These are phyloP conservation scores for Bruguiera parviflora DNA, from an alignment of 345 rosid genomes.

Conservation along the genomic window DNA sequence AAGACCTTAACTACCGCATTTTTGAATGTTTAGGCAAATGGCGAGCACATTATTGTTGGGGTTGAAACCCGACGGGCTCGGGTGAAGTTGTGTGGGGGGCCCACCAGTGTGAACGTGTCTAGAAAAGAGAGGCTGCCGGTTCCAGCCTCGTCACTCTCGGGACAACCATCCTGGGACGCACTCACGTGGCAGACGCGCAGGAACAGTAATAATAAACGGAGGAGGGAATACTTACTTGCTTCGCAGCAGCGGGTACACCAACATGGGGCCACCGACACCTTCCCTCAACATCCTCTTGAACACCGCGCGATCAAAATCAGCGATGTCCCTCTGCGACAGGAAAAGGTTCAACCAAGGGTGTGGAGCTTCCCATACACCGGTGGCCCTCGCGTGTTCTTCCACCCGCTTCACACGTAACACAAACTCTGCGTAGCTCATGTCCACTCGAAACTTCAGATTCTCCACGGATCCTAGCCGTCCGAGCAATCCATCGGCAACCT, in stretches of 20 bases:
- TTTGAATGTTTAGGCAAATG: no score
- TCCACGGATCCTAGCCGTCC: constrained; percentile 47
- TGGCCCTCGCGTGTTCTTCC: constrained; percentile 57
- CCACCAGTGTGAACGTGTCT: no score
- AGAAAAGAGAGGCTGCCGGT: no score
- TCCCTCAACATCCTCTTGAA: constrained; percentile 57
- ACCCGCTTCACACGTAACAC: constrained; percentile 59
- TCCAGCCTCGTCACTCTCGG: no score
- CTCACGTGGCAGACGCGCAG: constrained; percentile 35
- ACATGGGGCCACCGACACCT: constrained; percentile 93
- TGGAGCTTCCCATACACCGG: constrained; percentile 77
- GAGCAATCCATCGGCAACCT: constrained; percentile 53
- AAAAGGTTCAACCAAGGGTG: constrained; percentile 96
- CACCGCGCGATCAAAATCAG: constrained; percentile 55
- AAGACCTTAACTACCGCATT: no score
- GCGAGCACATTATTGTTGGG: no score
- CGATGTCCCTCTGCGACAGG: constrained; percentile 57
- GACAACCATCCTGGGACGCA: no score
- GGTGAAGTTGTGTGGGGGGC: no score
- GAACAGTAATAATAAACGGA: neutral
- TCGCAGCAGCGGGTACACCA: constrained; percentile 81
- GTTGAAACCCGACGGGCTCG: no score
- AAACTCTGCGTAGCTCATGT: constrained; percentile 64
- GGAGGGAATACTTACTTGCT: constrained; percentile 52
- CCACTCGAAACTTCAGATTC: constrained; percentile 54